Conservation (phyloP, 352 stramenopile genomes). For the Phytopythium delawarense region DNA sequence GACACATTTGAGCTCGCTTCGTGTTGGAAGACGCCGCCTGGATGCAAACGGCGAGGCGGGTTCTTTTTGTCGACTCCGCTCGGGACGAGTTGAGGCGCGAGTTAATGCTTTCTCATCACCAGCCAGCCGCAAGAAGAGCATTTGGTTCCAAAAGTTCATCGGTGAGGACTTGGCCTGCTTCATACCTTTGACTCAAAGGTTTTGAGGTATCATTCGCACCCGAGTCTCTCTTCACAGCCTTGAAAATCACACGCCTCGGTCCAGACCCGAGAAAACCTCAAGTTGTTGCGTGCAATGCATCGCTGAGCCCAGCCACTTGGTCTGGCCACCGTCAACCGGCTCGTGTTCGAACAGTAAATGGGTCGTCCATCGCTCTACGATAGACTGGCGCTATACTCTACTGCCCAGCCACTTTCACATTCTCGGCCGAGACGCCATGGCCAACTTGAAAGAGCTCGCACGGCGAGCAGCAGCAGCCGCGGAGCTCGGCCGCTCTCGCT, state of each 20-base stretch:
- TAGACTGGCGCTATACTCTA: neutral
- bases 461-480: neutral
- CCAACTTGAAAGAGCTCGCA: too few relatives aligned
- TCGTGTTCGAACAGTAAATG: neutral
- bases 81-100: neutral
- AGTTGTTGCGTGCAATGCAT: neutral
- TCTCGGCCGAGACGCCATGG: neutral
- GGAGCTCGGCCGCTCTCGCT: neutral
- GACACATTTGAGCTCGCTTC: neutral
- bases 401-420: constrained; percentile 1
- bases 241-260: neutral
- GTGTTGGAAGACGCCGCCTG: neutral
- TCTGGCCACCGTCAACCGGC: neutral
- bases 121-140: too few relatives aligned
- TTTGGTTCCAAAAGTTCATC: too few relatives aligned
- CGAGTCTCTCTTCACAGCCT: neutral
- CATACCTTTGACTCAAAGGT: too few relatives aligned
- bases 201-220: neutral
- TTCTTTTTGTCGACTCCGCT: neutral
- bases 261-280: neutral
- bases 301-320: neutral
- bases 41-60: neutral
- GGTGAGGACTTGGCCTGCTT: too few relatives aligned
- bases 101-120: neutral
- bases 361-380: neutral